Percentiles rank a stretch among this genome's conserved stretches.
Conservation (phyloP, 2,329 filamentous ascomycete genomes). For the Xylariomycetidae sp. region DNA sequence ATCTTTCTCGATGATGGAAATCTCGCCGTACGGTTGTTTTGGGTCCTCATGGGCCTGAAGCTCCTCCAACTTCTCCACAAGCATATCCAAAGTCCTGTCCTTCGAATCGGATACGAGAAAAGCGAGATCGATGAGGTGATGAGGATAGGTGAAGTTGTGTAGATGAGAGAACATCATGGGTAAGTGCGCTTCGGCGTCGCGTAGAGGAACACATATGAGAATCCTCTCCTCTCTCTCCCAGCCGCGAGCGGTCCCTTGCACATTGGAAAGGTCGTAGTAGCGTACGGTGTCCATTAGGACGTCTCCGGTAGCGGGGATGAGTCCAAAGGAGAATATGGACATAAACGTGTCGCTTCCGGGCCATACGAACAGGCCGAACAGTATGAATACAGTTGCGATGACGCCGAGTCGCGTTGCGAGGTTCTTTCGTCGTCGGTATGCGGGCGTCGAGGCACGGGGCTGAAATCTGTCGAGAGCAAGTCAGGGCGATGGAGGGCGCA, state of each 20-base stretch:
- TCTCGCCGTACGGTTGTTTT: slow-evolving; percentile 84
- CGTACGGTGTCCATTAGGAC: slow-evolving; percentile 89
- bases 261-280: slow-evolving; percentile 92
- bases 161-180: slow-evolving; percentile 99
- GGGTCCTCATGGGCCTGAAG: slow-evolving; percentile 78
- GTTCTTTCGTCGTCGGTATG: slow-evolving; percentile 68
- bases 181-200: slow-evolving; percentile 87
- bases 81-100: slow-evolving; percentile 75
- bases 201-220: slow-evolving; percentile 85
- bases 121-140: slow-evolving; percentile 91
- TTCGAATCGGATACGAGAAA: slow-evolving; percentile 98
- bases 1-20: slow-evolving; percentile 97
- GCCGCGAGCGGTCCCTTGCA: slow-evolving; percentile 84
- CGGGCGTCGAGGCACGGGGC: slow-evolving; percentile 69
- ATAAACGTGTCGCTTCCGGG: slow-evolving; percentile 57
- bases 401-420: slow-evolving; percentile 65
- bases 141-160: slow-evolving; percentile 93
- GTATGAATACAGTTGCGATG: slow-evolving; percentile 51
- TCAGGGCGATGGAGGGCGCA: too few species aligned
- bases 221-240: slow-evolving; percentile 98
- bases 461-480: slow-evolving; percentile 63
- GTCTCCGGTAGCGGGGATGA: slow-evolving; percentile 62
- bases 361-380: slow-evolving; percentile 73
- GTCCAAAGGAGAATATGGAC: slow-evolving; percentile 63
- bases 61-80: slow-evolving; percentile 70